phyloP scores from a whole-genome alignment of 768 basidiomycete genomes.

The Amylocystis lapponica region DNA sequence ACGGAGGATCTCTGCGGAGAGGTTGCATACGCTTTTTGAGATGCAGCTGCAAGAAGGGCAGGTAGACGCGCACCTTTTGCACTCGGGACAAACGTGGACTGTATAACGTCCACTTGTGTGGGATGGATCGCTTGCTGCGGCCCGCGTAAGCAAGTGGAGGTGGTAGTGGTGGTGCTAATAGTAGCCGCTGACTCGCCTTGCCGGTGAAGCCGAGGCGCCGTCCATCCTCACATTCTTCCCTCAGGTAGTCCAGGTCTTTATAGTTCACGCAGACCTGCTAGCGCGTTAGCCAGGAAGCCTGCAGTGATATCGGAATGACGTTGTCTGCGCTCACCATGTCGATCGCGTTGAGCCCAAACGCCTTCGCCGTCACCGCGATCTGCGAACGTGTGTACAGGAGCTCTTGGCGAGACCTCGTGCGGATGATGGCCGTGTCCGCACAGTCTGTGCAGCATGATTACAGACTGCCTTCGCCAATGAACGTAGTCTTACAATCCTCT shows the following conservation, averaged over 20 bases:
- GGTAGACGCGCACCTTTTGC: slow-evolving; percentile 50
- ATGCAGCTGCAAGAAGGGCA: neutral
- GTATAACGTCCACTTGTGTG: slow-evolving; percentile 70
- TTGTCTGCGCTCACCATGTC: slow-evolving; percentile 64
- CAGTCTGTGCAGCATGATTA: slow-evolving; percentile 51
- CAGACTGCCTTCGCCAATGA: neutral
- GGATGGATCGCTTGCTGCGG: slow-evolving; percentile 93
- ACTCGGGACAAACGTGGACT: slow-evolving; percentile 74
- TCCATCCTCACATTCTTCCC: slow-evolving; percentile 76
- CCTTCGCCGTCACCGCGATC: slow-evolving; percentile 77
- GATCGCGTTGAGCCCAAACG: slow-evolving; percentile 78
- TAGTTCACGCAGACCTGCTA: slow-evolving; percentile 83
- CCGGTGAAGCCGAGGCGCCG: slow-evolving; percentile 84
- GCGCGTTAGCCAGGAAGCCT: neutral
- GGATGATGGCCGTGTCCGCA: slow-evolving; percentile 78
- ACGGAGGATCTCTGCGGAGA: slow-evolving; percentile 61
- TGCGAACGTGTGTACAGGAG: slow-evolving; percentile 80
- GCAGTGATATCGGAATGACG: neutral
- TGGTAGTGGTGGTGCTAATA: neutral
- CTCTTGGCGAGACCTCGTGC: slow-evolving; percentile 70
- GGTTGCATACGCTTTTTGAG: neutral
- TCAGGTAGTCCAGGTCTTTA: slow-evolving; percentile 59
- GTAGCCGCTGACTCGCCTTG: slow-evolving; percentile 46
- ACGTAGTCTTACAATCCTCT: slow-evolving; percentile 69
- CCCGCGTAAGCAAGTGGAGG: neutral